Evolutionary conservation across 306 rosid genomes (phyloP), one percentile per base, ranked within the genome.

Genomic region (Cicer judaicum): DNA sequence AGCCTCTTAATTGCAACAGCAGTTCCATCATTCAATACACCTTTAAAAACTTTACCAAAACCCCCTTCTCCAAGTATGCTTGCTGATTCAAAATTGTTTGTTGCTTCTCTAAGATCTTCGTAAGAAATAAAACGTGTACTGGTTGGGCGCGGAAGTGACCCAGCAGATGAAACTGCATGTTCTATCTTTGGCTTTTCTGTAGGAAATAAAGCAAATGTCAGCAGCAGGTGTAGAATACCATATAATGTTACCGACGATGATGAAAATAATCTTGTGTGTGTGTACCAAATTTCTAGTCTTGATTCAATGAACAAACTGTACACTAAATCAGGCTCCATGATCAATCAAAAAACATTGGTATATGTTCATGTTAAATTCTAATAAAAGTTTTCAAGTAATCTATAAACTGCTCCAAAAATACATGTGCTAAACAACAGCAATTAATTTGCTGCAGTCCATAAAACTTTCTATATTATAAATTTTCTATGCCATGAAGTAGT

Each of bases 1-100:
- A 92, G 98, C 78, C 89, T 92, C 91, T 94, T 94, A 69, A 94
- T 94, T 59, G 98, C 99, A 43, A 94, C 99, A 82, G 90, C 85
- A 43, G 99, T 94, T 84, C 99, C 99, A 44, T 94, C 97, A 80
- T 80, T 85, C 55, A 95, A 86, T 76, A 90, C 91, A 50, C 99
- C 99, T 89, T 87, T 95, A 77, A 86, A 95, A 62, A 95, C 98
- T 83, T 74, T 86, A 77, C 99, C 99, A 77, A 95, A 92, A 53
- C 98, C 96, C 56, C 98, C 98, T 87, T 95, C 99, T 85, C 99
- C 99, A 44, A 95, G 89, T 48, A 92, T 46, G 49, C 96, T 90
- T 12, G 90, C 83, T 53, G 87, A 15, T 86, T 92, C 96, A 83
- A 94, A 94, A 87, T 94, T 92, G 81, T 89, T 92, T 62, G 99